A percentile compares a stretch with the other conserved stretches of the same genome.
Conservation (phyloP, 2,329 filamentous ascomycete species). For the Fusarium tjaetaba region DNA sequence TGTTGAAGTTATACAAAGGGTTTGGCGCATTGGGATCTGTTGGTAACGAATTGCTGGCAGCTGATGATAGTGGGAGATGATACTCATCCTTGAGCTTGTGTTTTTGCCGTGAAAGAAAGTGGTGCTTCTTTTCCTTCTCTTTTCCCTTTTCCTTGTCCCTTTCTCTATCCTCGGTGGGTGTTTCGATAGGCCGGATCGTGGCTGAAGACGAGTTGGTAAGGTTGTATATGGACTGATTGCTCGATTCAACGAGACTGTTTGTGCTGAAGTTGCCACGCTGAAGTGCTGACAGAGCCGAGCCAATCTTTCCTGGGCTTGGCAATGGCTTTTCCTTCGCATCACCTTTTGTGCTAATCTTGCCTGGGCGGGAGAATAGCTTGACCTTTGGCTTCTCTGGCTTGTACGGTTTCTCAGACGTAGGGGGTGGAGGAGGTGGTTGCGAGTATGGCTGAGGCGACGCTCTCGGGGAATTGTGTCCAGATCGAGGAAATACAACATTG, state of each 20-base stretch:
- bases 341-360: slow-evolving; percentile 77
- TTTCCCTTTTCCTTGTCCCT: slow-evolving; percentile 59
- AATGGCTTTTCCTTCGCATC: slow-evolving; percentile 73
- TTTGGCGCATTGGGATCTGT: slow-evolving; percentile 79
- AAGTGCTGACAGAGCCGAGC: slow-evolving; percentile 71
- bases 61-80: slow-evolving; percentile 77
- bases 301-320: slow-evolving; percentile 78
- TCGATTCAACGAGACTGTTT: slow-evolving; percentile 73
- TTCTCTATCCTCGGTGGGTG: slow-evolving; percentile 56
- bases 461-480: slow-evolving; percentile 63
- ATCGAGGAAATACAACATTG: slow-evolving; percentile 77
- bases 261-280: slow-evolving; percentile 77
- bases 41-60: slow-evolving; percentile 78
- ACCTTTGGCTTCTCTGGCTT: slow-evolving; percentile 79
- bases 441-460: slow-evolving; percentile 50
- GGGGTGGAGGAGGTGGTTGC: slow-evolving; percentile 51
- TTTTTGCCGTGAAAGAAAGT: slow-evolving; percentile 82
- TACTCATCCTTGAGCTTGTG: slow-evolving; percentile 82
- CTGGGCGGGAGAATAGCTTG: slow-evolving; percentile 82
- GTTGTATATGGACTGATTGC: slow-evolving; percentile 72
- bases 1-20: slow-evolving; percentile 81
- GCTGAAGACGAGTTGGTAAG: slow-evolving; percentile 80
- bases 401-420: slow-evolving; percentile 64
- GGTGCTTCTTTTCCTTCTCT: slow-evolving; percentile 81
- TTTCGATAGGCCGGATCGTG: slow-evolving; percentile 74